phyloP scores from a whole-genome alignment of 768 basidiomycete species.

The Lactarius sanguifluus region DNA sequence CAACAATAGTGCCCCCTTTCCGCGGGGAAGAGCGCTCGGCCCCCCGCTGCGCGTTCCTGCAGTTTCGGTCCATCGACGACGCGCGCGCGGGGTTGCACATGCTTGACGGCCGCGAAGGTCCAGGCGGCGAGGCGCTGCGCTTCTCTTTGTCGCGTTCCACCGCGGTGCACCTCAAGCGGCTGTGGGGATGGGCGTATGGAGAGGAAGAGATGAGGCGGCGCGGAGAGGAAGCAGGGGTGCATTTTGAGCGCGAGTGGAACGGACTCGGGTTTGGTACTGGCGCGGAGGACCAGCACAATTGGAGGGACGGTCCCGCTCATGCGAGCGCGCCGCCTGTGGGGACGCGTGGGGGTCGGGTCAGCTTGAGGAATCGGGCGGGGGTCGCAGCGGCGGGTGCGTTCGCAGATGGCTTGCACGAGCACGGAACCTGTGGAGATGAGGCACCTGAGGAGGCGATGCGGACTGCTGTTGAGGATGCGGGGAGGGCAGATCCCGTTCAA shows the following conservation, averaged over 20 bases:
- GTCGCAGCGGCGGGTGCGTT: not conserved
- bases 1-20: conserved; percentile 10
- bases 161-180: not conserved
- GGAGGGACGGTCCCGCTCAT: too few species aligned
- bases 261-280: conserved; percentile 16
- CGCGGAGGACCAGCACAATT: not conserved
- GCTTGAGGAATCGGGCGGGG: not conserved
- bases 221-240: not conserved
- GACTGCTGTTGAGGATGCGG: too few species aligned
- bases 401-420: not conserved
- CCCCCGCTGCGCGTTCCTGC: conserved; percentile 2
- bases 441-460: not conserved
- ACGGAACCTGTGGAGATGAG: not conserved
- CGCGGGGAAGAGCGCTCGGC: not conserved
- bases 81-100: conserved; percentile 1
- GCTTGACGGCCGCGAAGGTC: conserved; percentile 3
- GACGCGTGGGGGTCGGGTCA: conserved; percentile 15
- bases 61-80: not conserved
- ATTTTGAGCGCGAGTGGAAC: conserved; percentile 1
- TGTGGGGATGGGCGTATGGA: not conserved
- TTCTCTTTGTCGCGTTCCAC: conserved; percentile 2
- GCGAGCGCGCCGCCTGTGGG: not conserved
- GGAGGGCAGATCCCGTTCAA: not conserved
- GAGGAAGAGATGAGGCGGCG: not conserved
- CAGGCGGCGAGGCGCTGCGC: conserved; percentile 1